Base-by-base conservation (phyloP, 257 asterid species). In the Fraxinus americana region DNA sequence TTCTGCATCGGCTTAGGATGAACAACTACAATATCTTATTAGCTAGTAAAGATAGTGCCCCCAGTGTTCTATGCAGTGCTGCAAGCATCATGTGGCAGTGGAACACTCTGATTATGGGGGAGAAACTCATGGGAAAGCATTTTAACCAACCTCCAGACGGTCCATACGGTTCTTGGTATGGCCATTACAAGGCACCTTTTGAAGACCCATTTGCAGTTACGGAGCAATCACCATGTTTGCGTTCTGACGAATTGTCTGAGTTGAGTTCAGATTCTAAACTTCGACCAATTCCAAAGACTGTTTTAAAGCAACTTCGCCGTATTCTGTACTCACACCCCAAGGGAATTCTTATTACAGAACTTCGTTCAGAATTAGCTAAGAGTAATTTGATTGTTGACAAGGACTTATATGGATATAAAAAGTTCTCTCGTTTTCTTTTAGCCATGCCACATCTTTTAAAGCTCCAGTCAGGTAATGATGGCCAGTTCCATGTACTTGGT, bases 91-190 rank as follows among this genome's bases (percentile, higher is more conserved):
- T 93, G 98, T 95, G 99, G 99, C 94, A 84, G 21, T 95, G 99
- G 99, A 87, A 87, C 75, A 79, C 92, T 19, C 83, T 95, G 87
- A 86, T 91, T 39, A 89, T 82, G 74, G 99, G 97, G 67, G 97
- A 91, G 82, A 80, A 88, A 54, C 92, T 93, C 39, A 25, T 81
- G 0, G 99, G 97, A 67, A 95, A 87, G 85, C 89, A 90, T 77
- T 93, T 89, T 85, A 95, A 95, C 85, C 97, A 89, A 79, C 99
- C 99, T 13, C 99, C 99, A 2, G 99, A 95, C 78, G 98, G 99
- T 70, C 97, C 92, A 0, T 86, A 88, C 71, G 84, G 88, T 81
- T 93, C 99, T 72, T 93, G 97, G 97, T 95, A 95, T 80, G 99
- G 97, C 66, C 89, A 89, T 80, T 90, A 79, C 84, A 91, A 71